Evolutionary conservation across 257 asterid species (phyloP).

Genomic region (Ehretia macrophylla): DNA sequence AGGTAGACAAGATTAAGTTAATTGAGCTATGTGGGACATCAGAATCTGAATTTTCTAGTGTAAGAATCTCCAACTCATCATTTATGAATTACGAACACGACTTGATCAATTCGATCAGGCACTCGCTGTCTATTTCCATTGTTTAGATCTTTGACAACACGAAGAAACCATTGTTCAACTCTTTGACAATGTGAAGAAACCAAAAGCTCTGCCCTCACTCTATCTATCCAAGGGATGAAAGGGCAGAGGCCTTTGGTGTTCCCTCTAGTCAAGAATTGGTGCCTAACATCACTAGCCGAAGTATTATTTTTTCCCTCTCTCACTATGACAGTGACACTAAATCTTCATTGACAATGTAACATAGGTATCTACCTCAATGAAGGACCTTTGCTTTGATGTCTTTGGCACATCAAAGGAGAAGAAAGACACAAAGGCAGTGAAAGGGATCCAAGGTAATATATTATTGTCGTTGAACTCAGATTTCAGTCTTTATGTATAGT

Average conservation of each 20-base stretch:
- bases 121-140: not conserved
- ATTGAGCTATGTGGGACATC: slow-evolving; percentile 87
- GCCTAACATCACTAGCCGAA: too few species aligned
- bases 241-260: not conserved
- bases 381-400: slow-evolving; percentile 75
- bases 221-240: not conserved
- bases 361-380: slow-evolving; percentile 88
- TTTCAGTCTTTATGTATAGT: too few species aligned
- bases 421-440: slow-evolving; percentile 64
- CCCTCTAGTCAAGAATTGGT: too few species aligned
- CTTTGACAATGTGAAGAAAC: not conserved
- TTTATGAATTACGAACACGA: too few species aligned
- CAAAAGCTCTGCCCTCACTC: not conserved
- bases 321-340: too few species aligned
- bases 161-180: not conserved
- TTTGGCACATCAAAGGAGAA: slow-evolving; percentile 74
- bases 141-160: not conserved
- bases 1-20: slow-evolving; percentile 75
- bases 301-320: too few species aligned
- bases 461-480: not conserved
- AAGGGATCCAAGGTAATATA: slow-evolving; percentile 80
- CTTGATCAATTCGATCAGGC: too few species aligned
- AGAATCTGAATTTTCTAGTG: slow-evolving; percentile 77
- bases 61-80: too few species aligned
- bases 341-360: slow-evolving; percentile 1